These are phyloP conservation scores for Pythium dissotocum DNA, from an alignment of 352 stramenopile genomes.

Conservation along the genomic window DNA sequence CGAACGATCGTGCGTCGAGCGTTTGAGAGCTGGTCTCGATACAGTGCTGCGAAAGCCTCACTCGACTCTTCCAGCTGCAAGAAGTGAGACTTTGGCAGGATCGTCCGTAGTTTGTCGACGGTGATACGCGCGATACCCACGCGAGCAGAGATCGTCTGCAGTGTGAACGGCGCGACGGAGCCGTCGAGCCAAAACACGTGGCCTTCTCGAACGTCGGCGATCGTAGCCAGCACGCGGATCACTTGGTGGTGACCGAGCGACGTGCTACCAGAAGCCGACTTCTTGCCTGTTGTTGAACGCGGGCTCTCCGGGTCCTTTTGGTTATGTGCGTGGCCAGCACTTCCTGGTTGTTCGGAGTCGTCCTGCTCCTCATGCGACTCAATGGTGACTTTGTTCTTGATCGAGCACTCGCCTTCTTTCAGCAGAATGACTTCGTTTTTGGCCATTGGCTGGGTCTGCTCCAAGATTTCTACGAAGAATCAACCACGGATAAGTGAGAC, in stretches of 20 bases:
- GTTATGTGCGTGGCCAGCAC: neutral
- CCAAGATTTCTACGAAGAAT: slow-evolving; percentile 40
- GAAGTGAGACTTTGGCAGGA: slow-evolving; percentile 42
- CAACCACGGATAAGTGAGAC: slow-evolving; percentile 2
- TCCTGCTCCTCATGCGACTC: slow-evolving; percentile 2
- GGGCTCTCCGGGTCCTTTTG: neutral
- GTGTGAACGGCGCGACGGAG: slow-evolving; percentile 32
- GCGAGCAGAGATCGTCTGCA: slow-evolving; percentile 48
- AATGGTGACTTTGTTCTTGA: slow-evolving; percentile 29
- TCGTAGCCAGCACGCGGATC: slow-evolving; percentile 44
- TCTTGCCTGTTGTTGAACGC: neutral
- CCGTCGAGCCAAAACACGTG: slow-evolving; percentile 64
- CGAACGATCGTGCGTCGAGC: slow-evolving; percentile 42
- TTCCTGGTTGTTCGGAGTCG: neutral
- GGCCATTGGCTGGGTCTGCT: slow-evolving; percentile 27
- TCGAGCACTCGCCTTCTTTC: slow-evolving; percentile 54
- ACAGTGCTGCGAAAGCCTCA: slow-evolving; percentile 26
- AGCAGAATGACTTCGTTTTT: slow-evolving; percentile 44
- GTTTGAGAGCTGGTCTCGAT: slow-evolving; percentile 33
- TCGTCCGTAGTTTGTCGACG: slow-evolving; percentile 45
- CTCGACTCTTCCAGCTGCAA: slow-evolving; percentile 19
- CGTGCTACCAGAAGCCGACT: neutral
- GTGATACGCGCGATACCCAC: slow-evolving; percentile 47
- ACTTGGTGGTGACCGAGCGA: slow-evolving; percentile 4
- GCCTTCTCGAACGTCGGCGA: slow-evolving; percentile 49